Evolutionary conservation across 192 early-diverging fungal species (phyloP).

Genomic region (Entomortierella parvispora): DNA sequence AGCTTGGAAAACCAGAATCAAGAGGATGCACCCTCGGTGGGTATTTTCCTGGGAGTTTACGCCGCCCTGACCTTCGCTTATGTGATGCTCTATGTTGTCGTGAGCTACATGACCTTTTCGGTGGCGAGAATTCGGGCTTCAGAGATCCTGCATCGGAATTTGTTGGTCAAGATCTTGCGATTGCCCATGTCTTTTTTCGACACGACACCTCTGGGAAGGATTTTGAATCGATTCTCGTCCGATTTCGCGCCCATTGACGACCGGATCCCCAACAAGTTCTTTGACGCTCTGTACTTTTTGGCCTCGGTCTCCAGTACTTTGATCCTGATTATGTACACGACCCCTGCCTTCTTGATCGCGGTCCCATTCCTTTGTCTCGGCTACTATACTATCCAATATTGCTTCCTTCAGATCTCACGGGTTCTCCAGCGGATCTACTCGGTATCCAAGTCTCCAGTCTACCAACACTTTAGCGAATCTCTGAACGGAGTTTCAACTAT

Average conservation of each 20-base stretch:
- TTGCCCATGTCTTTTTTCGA: conserved; percentile 74
- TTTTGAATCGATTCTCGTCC: conserved; percentile 68
- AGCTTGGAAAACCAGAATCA: background rate
- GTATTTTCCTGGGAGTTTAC: conserved; percentile 26
- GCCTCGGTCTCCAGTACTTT: conserved; percentile 39
- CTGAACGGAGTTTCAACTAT: conserved; percentile 64
- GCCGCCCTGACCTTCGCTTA: conserved; percentile 20
- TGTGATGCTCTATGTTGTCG: conserved; percentile 10
- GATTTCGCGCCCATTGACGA: conserved; percentile 30
- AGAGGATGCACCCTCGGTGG: conserved; percentile 16
- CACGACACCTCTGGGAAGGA: conserved; percentile 71
- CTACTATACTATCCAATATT: conserved; percentile 45
- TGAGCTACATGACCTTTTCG: conserved; percentile 21
- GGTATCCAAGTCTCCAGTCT: conserved; percentile 75
- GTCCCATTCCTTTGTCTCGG: conserved; percentile 27
- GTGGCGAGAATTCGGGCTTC: conserved; percentile 67
- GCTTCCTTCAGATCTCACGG: conserved; percentile 68
- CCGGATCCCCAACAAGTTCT: conserved; percentile 24
- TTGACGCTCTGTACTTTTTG: conserved; percentile 17
- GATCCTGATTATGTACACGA: conserved; percentile 20
- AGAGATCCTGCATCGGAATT: conserved; percentile 61
- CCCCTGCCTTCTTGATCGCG: conserved; percentile 18
- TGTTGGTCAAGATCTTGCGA: conserved; percentile 73
- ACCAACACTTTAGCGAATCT: conserved; percentile 66
- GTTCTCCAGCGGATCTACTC: conserved; percentile 78